Evolutionary conservation across 2,329 filamentous ascomycete genomes (phyloP), one percentile per base, ranked within the genome.

Genomic region (Ophiostoma himal-ulmi): DNA sequence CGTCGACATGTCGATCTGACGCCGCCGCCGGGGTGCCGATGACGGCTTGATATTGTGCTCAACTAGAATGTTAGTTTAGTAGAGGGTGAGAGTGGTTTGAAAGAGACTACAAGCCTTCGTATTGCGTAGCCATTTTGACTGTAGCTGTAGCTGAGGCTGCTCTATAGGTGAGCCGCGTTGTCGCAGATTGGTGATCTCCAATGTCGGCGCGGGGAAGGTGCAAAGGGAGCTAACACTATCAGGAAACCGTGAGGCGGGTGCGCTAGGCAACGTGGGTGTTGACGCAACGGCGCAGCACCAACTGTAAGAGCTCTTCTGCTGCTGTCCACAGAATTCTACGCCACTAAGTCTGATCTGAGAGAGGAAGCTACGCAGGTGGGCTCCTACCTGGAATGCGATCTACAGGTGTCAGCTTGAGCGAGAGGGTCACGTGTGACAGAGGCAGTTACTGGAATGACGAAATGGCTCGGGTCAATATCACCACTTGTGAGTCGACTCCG

Each of bases 1-100:
- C 72, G 84, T 85, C 69, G 86, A 83, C 88, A 90, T 90, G 80
- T 89, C 86, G 72, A 86, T 79, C 76, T 85, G 85, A 57, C 88
- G 86, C 11, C 82, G 81, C 67, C 80, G 80, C 71, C 80, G 79
- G 68, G 80, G 77, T 34, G 78, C 77, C 67, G 82, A 73, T 39
- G 80, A 65, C 71, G 82, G 77, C 75, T 84, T 82, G 78, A 89
- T 86, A 77, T 86, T 86, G 80, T 90, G 88, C 77, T 90, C 88
- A 77, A 90, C 88, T 90, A 73, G 30, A 37, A 10, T 6, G 60
- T 52, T 30, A 68, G 69, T 39, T 57, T 26, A 6, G 5, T 57
- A 22, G 52, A 6, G 2, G 11, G 22, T 22, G 22, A 4, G 52
- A 1, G 11, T 26, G 26, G n/a, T 57, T 26, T 36, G 22, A 2